These are phyloP conservation scores for Teratosphaeria viscida DNA, from an alignment of 2,329 filamentous ascomycete species.

Conservation along the genomic window DNA sequence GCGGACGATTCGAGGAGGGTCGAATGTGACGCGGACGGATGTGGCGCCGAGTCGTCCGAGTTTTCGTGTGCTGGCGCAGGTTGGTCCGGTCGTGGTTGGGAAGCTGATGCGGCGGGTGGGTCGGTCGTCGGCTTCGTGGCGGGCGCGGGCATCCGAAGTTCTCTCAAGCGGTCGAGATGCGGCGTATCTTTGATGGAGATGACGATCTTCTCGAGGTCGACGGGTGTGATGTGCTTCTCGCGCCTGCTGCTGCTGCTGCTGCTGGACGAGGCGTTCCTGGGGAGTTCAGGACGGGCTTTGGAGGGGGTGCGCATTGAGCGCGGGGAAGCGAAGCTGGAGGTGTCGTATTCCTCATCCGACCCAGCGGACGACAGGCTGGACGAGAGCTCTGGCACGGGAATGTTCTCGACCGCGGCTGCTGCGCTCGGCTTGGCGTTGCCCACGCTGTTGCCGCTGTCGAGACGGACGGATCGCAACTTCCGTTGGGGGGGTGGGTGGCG, in stretches of 20 bases:
- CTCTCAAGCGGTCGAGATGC: conserved; percentile 47
- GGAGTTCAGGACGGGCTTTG: conserved; percentile 54
- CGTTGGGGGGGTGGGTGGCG: conserved; percentile 38
- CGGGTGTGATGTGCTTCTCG: conserved; percentile 84
- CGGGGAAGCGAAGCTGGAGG: conserved; percentile 36
- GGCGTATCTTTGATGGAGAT: conserved; percentile 80
- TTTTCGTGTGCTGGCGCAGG: conserved; percentile 6
- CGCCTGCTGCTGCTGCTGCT: conserved; percentile 38
- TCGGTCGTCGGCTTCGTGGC: conserved; percentile 5
- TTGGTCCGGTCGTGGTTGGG: conserved; percentile 22
- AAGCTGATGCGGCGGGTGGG: conserved; percentile 9
- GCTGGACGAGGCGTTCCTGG: conserved; percentile 59
- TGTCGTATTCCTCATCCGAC: conserved; percentile 33
- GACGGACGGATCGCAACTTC: conserved; percentile 15
- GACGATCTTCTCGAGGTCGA: conserved; percentile 89
- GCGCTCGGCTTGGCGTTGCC: conserved; percentile 11
- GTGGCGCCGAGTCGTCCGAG: conserved; percentile 18
- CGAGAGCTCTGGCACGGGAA: conserved; percentile 34
- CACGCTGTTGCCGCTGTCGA: conserved; percentile 6
- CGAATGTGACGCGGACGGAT: conserved; percentile 15
- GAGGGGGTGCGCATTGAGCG: conserved; percentile 34
- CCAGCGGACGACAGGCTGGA: conserved; percentile 36
- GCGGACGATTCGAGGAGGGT: conserved; percentile 43
- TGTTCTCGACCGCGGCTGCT: conserved; percentile 15
- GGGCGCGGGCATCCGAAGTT: conserved; percentile 25